Evolutionary conservation across 2,329 filamentous ascomycete genomes (phyloP).

Genomic region (Clonostachys sp.): DNA sequence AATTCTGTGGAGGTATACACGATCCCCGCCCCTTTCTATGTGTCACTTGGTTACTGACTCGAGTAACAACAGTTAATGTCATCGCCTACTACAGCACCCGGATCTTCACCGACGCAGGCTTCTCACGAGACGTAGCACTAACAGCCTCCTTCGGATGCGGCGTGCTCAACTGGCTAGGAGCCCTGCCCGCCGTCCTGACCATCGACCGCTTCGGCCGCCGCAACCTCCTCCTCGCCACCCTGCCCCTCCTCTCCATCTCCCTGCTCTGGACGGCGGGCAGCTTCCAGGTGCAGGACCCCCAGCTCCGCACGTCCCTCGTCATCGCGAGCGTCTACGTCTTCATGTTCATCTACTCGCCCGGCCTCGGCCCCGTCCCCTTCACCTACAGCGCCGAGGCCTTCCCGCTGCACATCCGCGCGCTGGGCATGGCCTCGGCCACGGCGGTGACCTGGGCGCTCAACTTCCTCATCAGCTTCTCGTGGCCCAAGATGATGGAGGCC

Average conservation of each 20-base stretch:
- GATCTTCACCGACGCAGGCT: conserved; percentile 37
- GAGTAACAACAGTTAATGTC: conserved; percentile 28
- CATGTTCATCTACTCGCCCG: conserved; percentile 31
- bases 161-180: conserved; percentile 58
- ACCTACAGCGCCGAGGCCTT: conserved; percentile 53
- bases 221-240: conserved; percentile 55
- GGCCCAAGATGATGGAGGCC: conserved; percentile 8
- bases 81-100: conserved; percentile 43
- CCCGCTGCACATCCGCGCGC: conserved; percentile 44
- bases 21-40: too few species aligned
- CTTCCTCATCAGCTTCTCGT: conserved; percentile 17
- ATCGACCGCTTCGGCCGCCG: conserved; percentile 62
- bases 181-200: conserved; percentile 57
- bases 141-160: conserved; percentile 39
- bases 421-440: conserved; percentile 41
- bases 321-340: conserved; percentile 24
- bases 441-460: conserved; percentile 23
- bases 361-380: conserved; percentile 50
- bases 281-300: conserved; percentile 1
- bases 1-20: conserved; percentile 35
- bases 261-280: conserved; percentile 30
- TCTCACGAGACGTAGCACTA: conserved; percentile 28
- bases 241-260: conserved; percentile 50
- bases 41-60: too few species aligned
- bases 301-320: neutral